Base-by-base conservation (phyloP, 2,329 filamentous ascomycete genomes). In the Leptographium flavum region DNA sequence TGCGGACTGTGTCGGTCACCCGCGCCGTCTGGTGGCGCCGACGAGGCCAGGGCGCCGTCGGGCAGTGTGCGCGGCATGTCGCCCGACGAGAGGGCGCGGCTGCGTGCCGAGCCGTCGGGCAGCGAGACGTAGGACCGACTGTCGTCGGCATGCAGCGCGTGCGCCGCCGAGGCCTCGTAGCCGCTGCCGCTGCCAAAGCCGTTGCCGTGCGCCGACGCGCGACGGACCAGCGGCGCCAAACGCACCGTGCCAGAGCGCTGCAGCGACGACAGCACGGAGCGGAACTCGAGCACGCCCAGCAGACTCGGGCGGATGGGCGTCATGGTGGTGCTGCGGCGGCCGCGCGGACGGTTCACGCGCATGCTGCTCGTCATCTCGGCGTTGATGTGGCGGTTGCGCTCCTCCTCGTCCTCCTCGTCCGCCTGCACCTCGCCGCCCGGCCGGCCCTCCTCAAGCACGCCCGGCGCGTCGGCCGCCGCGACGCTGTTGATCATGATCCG, bases 341-440 rank as follows among this genome's bases (percentile, higher is more conserved):
- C 70, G 28, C 68, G 67, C 1, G 84, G 77, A 21, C 87, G 76
- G 52, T 79, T 79, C 25, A 96, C 72, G 46, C 90, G 83, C 92
- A 98, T 98, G 60, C 87, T 94, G 60, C 81, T 92, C 33, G 83
- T 81, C 58, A 98, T 76, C 60, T 96, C 88, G 19, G 87, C 87
- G 33, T 78, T 81, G 41, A 83, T 71, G 50, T 83, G 76, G 40
- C 78, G 73, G 43, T 48, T 46, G 36, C 76, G 71, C 30, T 69
- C 66, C 11, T 67, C 66, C 3, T 68, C 64, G 21, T 76, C 72
- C 25, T 68, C 66, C 7, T 63, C 49, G 13, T 22, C 37, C 4
- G 44, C 61, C 30, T 58, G 60, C 30, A 58, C 55, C 2, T 54
- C 43, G 42, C 43, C 13, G 46, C 28, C 3, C n/a, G n/a, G 7